Base-by-base conservation (phyloP, 352 stramenopile species). In the Phytophthora megakarya region DNA sequence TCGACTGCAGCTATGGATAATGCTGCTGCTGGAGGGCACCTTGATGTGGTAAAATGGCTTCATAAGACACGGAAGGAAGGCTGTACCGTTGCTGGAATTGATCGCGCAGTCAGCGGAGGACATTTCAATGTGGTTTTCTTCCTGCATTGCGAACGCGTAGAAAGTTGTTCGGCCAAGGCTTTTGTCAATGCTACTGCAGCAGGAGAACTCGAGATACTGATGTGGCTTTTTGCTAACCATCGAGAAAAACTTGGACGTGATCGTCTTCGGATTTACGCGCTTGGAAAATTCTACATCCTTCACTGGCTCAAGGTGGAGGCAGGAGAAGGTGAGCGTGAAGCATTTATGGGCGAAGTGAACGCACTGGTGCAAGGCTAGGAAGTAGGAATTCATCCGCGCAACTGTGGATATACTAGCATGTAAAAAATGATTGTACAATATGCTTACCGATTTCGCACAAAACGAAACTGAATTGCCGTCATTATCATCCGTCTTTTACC, bases 201-300 rank as follows among this genome's bases (percentile, higher is more conserved):
- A 33, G 69, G 69, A 25, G 53, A 73, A 23, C 65, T 76, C 21
- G 69, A 76, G 25, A 48, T 76, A n/a, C 56, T 76, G 30, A 67
- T 65, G 42, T 66, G 49, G 42, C 61, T 82, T n/a, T 74, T 74
- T 37, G 33, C 49, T 22, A 60, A 74, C 44, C 37, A 67, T 13
- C 19, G 54, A 9, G 49, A 63, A 15, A 48, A 64, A 12, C 65
- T 74, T n/a, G 66, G 66, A 21, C 61, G 66, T 26, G 66, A 74
- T 18, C 66, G 66, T 16, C 61, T 74, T 47, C 66, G 66, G 1
- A 65, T 74, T 26, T 74, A 71, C 54, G 61, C 66, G 30, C 54
- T 70, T 16, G 66, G 66, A 38, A 74, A 74, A 32, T 74, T 74
- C 21, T 74, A 74, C 49, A 51, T 74, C 9, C 54, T 68, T 18